Evolutionary conservation across 2,329 filamentous ascomycete genomes (phyloP), one percentile per base, ranked within the genome.

Genomic region (Endothia cerciana): DNA sequence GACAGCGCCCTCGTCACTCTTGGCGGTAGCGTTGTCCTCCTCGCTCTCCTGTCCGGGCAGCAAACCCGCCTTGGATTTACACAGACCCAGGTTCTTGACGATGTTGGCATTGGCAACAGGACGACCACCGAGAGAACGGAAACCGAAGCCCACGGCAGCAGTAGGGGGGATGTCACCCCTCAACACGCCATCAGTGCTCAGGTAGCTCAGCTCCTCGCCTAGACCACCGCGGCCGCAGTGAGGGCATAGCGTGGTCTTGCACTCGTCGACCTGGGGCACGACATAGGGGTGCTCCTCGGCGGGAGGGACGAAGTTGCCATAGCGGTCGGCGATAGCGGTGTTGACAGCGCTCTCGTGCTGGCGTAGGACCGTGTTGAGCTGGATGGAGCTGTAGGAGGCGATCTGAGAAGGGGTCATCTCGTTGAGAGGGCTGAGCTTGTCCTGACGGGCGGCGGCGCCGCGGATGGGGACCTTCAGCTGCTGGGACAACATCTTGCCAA

Each of bases 111-210:
- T 73, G 15, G 77, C 72, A 4, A 84, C 65, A 1, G 84, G 85
- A n/a, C 84, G 75, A 7, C 73, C 71, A 33, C 78, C 72, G 41
- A 77, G 61, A 6, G 77, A 70, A 60, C 84, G 79, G 66, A 88
- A 88, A 17, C 85, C 82, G 69, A 80, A 87, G 1, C 83, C 85
- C 1, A 78, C 76, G 7, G 81, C 82, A 4, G 80, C 82, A 4
- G 80, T 82, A 5, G 83, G 78, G 0, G 80, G 79, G 3, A 87
- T 75, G 58, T 86, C 82, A 7, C 79, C 84, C 28, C 82, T 73
- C n/a, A 77, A 72, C 28, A 88, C 75, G 4, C 79, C 82, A 67
- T 85, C 73, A 22, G 88, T 74, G 69, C 82, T 84, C 28, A 87
- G 73, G 66, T 76, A 85, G 1, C 80, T 72, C 36, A 85, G 81